A percentile compares a stretch with the other conserved stretches of the same genome.
Conservation (phyloP, 768 basidiomycete species). For the Russula griseocarnosa region DNA sequence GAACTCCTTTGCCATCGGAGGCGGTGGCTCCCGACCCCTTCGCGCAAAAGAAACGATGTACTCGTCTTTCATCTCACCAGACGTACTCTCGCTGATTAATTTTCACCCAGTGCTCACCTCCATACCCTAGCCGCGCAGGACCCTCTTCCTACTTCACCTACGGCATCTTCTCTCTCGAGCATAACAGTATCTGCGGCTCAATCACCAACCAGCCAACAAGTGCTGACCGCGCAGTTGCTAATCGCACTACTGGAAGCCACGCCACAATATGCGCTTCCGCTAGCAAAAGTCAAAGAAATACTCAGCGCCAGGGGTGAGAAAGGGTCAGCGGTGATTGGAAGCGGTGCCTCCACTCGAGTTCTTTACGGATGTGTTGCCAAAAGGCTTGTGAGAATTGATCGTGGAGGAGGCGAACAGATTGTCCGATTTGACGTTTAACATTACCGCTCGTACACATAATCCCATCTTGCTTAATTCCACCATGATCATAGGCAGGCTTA, state of each 20-base stretch:
- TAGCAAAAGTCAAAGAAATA: constrained; percentile 59
- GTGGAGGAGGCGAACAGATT: constrained; percentile 68
- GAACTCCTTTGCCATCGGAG: constrained; percentile 39
- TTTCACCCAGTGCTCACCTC: constrained; percentile 48
- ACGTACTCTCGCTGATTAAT: constrained; percentile 11
- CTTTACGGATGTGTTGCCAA: constrained; percentile 81
- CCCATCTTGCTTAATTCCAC: neutral
- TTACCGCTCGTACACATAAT: neutral
- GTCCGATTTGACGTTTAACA: constrained; percentile 62
- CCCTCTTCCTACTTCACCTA: constrained; percentile 54
- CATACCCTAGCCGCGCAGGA: constrained; percentile 49
- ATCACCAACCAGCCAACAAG: constrained; percentile 60
- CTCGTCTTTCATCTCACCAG: constrained; percentile 32
- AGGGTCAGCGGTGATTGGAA: constrained; percentile 30
- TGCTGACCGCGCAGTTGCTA: constrained; percentile 66
- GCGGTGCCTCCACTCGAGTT: constrained; percentile 49
- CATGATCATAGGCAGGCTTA: constrained; percentile 23
- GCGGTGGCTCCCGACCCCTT: constrained; percentile 41
- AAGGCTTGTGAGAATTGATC: constrained; percentile 69
- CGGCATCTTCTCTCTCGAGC: constrained; percentile 52
- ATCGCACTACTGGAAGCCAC: constrained; percentile 52
- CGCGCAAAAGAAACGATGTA: constrained; percentile 62
- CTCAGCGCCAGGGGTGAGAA: constrained; percentile 44
- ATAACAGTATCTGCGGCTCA: constrained; percentile 33
- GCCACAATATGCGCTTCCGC: constrained; percentile 52